A percentile compares a stretch with the other conserved stretches of the same genome.
These are phyloP conservation scores for Trichoderma asperelloides DNA, from an alignment of 495 filamentous ascomycete species.

Conservation along the genomic window DNA sequence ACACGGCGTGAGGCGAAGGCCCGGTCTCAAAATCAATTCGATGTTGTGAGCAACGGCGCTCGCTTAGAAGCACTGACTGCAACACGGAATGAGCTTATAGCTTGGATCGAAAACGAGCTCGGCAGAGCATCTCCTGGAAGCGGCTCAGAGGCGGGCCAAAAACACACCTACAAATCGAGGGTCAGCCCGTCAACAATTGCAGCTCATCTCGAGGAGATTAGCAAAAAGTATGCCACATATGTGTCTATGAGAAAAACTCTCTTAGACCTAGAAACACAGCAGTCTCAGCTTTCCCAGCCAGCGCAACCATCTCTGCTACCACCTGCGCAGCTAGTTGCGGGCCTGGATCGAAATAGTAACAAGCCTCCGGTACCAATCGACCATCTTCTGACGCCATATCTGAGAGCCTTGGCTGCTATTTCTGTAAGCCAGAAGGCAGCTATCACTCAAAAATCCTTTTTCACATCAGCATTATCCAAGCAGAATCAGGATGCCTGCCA, in stretches of 20 bases:
- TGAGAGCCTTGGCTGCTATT: slow-evolving; percentile 45
- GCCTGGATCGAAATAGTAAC: slow-evolving; percentile 1
- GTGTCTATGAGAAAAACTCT: slow-evolving; percentile 36
- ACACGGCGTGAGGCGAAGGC: slow-evolving; percentile 49
- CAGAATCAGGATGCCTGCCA: slow-evolving; percentile 51
- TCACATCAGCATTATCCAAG: slow-evolving; percentile 47
- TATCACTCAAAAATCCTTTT: slow-evolving; percentile 55
- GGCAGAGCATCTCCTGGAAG: slow-evolving; percentile 33
- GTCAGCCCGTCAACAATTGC: slow-evolving; percentile 38
- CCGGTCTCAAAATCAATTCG: slow-evolving; percentile 22
- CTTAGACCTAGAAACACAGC: slow-evolving; percentile 24
- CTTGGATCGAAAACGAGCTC: slow-evolving; percentile 64
- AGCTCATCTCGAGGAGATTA: slow-evolving; percentile 31
- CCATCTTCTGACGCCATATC: slow-evolving; percentile 44
- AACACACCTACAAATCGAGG: slow-evolving; percentile 22
- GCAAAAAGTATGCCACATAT: slow-evolving; percentile 39
- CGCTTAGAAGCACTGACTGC: slow-evolving; percentile 40
- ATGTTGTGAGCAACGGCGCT: slow-evolving; percentile 23
- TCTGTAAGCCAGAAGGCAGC: slow-evolving; percentile 52
- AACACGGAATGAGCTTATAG: slow-evolving; percentile 57
- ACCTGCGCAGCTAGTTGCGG: slow-evolving; percentile 17
- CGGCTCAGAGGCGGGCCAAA: slow-evolving; percentile 30
- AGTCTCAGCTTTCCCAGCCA: slow-evolving; percentile 5
- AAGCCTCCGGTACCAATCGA: slow-evolving; percentile 10
- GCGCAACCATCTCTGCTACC: slow-evolving; percentile 21